Evolutionary conservation across 2,329 filamentous ascomycete genomes (phyloP), one percentile per base, ranked within the genome.

Genomic region (Aureobasidium namibiae): DNA sequence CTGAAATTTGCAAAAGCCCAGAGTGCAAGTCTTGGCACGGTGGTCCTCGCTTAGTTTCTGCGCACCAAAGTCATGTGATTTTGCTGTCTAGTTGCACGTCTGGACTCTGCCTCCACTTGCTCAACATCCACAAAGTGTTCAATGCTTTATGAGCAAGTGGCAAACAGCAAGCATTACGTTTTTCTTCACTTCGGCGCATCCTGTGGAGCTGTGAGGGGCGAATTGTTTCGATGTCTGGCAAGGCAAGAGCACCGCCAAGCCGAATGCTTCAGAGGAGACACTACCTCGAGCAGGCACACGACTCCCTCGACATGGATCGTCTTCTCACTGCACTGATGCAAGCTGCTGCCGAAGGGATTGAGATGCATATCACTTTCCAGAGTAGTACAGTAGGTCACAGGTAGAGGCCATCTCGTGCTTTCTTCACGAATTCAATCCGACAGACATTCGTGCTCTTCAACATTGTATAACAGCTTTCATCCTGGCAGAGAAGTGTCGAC

Each of bases 1-100:
- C 24, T 34, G 29, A 56, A 56, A 44, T 56, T 45, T 56, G 52
- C 39, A 56, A 56, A 56, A 44, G 52, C 52, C 52, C 52, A 42
- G 23, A 26, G 26, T 54, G 50, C 29, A 57, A 57, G 36, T 57
- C 54, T 57, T 57, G 54, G 54, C 54, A 54, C 36, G 24, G 50
- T 52, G 50, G 39, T 36, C 24, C 39, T 56, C 52, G 52, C 52
- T 56, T 56, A 44, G 52, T 9, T n/a, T 16, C 26, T 39, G 39
- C 38, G 36, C 34, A 41, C 49, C 2, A 9, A 24, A 4, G 50
- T 54, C 50, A 54, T 42, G 50, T 54, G 50, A 41, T 42, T 34
- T 18, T 9, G 1, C 23, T 36, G 4, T 42, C 14, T n/a, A 31
- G 14, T 14, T 42, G 33, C 21, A 49, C 31, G 11, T 49, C 18